phyloP scores from a whole-genome alignment of 2,329 filamentous ascomycete species.

The Paecilomyces fulvus region DNA sequence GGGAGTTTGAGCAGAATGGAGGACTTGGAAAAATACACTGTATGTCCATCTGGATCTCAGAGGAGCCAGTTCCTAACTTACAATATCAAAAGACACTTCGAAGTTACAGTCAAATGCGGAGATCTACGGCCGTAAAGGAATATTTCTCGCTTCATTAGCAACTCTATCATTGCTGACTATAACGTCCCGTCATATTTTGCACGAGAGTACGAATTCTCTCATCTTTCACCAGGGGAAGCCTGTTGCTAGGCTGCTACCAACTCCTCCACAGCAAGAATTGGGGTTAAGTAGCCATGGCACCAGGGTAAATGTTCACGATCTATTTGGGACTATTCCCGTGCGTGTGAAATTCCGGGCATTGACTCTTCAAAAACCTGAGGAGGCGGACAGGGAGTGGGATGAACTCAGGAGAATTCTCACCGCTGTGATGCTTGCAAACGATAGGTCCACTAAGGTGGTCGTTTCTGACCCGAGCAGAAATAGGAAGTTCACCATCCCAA shows the following conservation, averaged over 20 bases:
- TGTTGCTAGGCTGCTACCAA: constrained; percentile 56
- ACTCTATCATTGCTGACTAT: constrained; percentile 69
- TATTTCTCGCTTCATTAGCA: constrained; percentile 69
- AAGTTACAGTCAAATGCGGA: constrained; percentile 47
- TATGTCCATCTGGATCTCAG: constrained; percentile 28
- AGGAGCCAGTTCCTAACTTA: constrained; percentile 4
- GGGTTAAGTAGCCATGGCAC: constrained; percentile 59
- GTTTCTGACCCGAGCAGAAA: constrained; percentile 46
- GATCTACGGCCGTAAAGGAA: constrained; percentile 60
- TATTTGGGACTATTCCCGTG: constrained; percentile 88
- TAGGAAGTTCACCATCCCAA: constrained; percentile 26
- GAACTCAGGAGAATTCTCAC: constrained; percentile 51
- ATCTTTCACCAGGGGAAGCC: constrained; percentile 61
- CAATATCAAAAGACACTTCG: constrained; percentile 59
- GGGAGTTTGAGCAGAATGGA: constrained; percentile 63
- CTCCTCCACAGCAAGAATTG: constrained; percentile 50
- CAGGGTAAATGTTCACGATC: constrained; percentile 62
- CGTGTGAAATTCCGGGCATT: constrained; percentile 70
- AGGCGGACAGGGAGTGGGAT: constrained; percentile 58
- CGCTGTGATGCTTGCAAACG: constrained; percentile 64
- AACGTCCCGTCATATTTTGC: constrained; percentile 54
- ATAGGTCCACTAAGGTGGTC: constrained; percentile 46
- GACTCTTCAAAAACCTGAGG: constrained; percentile 41
- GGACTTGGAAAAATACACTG: constrained; percentile 66
- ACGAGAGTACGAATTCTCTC: constrained; percentile 51